Conservation (phyloP, 805 yeast species). For the Barnettozyma salicaria region DNA sequence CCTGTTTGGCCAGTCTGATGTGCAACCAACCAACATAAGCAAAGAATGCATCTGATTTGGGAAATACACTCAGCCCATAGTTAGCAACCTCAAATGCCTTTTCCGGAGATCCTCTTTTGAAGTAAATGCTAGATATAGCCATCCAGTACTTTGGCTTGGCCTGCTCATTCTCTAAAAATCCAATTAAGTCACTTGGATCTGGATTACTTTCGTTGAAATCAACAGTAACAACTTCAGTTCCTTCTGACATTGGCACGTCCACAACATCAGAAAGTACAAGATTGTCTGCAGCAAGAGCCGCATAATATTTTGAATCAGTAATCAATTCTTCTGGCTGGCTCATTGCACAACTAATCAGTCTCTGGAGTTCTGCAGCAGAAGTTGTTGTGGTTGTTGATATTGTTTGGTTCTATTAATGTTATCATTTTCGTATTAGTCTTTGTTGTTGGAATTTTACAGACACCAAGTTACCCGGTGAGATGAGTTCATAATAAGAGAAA, state of each 20-base stretch:
- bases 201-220: slow-evolving; percentile 83
- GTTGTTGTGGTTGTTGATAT: background rate
- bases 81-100: slow-evolving; percentile 43
- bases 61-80: slow-evolving; percentile 7
- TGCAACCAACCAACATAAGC: slow-evolving; percentile 71
- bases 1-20: slow-evolving; percentile 38
- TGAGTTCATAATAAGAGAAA: background rate
- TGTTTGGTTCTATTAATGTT: background rate
- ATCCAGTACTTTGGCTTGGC: slow-evolving; percentile 79
- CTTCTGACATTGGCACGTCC: slow-evolving; percentile 66
- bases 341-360: slow-evolving; percentile 2
- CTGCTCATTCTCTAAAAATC: slow-evolving; percentile 73
- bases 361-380: background rate
- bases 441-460: background rate
- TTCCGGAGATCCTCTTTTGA: slow-evolving; percentile 47
- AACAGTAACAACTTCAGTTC: slow-evolving; percentile 81
- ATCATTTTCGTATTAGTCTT: background rate
- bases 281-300: background rate
- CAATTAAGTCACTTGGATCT: slow-evolving; percentile 78
- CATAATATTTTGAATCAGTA: slow-evolving; percentile 10
- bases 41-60: slow-evolving; percentile 37
- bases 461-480: slow-evolving; percentile 7
- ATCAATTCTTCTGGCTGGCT: slow-evolving; percentile 8
- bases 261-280: slow-evolving; percentile 13
- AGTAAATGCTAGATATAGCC: slow-evolving; percentile 74